These are phyloP conservation scores for Entomortierella lignicola DNA, from an alignment of 192 early-diverging fungal genomes.

Conservation along the genomic window DNA sequence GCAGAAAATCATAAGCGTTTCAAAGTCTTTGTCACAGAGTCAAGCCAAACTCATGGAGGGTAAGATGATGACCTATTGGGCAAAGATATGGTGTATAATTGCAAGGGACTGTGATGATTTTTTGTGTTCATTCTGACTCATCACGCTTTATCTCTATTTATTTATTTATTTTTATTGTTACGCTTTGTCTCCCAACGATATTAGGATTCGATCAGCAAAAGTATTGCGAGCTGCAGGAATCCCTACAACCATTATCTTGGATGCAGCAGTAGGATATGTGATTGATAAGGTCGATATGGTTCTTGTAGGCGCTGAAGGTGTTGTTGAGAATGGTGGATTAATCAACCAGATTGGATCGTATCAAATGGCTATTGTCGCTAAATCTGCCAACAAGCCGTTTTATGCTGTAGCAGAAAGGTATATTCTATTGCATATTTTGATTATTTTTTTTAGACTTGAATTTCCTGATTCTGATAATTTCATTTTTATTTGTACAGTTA, in stretches of 20 bases:
- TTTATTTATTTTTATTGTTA: not conserved
- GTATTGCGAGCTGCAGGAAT: constrained; percentile 81
- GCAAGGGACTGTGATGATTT: no score
- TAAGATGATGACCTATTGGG: constrained; percentile 44
- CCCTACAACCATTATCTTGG: constrained; percentile 86
- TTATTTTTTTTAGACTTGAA: not conserved
- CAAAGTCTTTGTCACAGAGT: constrained; percentile 94
- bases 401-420: constrained; percentile 96
- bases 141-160: not conserved
- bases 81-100: no score
- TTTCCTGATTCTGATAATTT: not conserved
- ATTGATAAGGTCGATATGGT: constrained; percentile 98
- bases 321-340: constrained; percentile 96
- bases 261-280: constrained; percentile 92
- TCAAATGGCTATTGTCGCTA: constrained; percentile 94
- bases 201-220: constrained; percentile 71
- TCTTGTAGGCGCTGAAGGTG: constrained; percentile 97
- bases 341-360: constrained; percentile 98
- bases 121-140: constrained; percentile 41
- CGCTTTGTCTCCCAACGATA: not conserved
- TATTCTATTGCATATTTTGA: not conserved
- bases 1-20: constrained; percentile 85
- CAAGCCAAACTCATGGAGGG: constrained; percentile 80
- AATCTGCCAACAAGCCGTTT: constrained; percentile 93
- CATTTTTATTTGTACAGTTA: constrained; percentile 66